A percentile compares a stretch with the other conserved stretches of the same genome.
Evolutionary conservation across 148 eudicot genomes (phyloP).

Genomic region (Silene conica): DNA sequence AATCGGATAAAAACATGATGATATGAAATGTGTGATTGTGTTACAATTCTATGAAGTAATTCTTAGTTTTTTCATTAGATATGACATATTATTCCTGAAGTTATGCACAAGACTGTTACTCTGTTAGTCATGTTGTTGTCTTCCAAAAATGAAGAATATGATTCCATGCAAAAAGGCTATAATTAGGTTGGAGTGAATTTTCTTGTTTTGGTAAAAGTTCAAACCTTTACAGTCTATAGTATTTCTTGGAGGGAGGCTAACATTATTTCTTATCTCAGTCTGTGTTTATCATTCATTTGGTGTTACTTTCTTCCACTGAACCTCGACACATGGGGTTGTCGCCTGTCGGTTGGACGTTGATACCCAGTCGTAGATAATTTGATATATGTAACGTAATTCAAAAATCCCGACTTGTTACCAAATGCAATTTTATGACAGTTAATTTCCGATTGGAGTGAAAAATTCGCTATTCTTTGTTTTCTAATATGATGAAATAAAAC

Average conservation of each 20-base stretch:
- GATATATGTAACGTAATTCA: too few relatives aligned
- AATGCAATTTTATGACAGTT: neutral
- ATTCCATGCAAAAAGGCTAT: slow-evolving; percentile 22
- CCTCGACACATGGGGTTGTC: neutral
- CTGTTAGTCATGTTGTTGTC: slow-evolving; percentile 1
- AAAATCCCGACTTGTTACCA: neutral
- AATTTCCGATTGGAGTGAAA: neutral
- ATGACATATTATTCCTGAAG: slow-evolving; percentile 20
- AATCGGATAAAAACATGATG: too few relatives aligned
- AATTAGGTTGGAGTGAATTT: neutral
- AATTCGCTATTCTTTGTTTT: neutral
- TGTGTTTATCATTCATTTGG: too few relatives aligned
- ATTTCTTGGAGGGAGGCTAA: neutral
- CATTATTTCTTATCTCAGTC: neutral
- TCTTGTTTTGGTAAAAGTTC: slow-evolving; percentile 16
- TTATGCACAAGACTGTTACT: neutral
- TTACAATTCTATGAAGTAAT: slow-evolving; percentile 6
- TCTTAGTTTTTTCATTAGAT: slow-evolving; percentile 14
- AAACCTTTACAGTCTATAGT: neutral
- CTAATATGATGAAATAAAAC: neutral
- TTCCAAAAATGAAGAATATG: slow-evolving; percentile 16
- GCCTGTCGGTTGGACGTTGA: neutral
- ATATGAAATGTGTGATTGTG: neutral
- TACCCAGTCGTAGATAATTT: neutral
- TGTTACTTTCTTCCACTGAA: neutral